Evolutionary conservation across 2,329 filamentous ascomycete species (phyloP).

Genomic region (Bertia moriformis): DNA sequence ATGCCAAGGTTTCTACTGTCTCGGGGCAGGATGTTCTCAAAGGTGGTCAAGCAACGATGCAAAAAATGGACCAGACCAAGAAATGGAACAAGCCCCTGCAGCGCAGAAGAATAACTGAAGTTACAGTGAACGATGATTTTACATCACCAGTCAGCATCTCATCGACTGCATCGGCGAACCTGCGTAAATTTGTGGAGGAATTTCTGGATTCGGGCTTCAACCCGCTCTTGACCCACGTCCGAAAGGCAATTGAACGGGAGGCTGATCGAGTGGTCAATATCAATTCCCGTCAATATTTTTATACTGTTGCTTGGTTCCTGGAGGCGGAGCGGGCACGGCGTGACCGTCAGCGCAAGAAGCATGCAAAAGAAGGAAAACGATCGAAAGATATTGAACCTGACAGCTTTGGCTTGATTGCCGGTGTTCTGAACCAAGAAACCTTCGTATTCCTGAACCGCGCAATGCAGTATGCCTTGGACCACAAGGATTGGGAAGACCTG

Average conservation of each 20-base stretch:
- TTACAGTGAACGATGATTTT: slow-evolving; percentile 54
- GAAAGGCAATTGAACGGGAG: slow-evolving; percentile 82
- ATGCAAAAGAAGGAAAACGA: slow-evolving; percentile 15
- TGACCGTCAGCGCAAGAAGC: slow-evolving; percentile 31
- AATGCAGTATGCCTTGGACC: slow-evolving; percentile 65
- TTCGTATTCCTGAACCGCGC: slow-evolving; percentile 76
- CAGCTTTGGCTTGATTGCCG: slow-evolving; percentile 74
- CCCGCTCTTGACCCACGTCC: slow-evolving; percentile 69
- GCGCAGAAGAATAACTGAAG: slow-evolving; percentile 42
- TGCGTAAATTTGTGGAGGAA: slow-evolving; percentile 75
- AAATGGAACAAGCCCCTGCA: slow-evolving; percentile 68
- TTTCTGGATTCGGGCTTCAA: slow-evolving; percentile 95
- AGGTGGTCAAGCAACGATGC: slow-evolving; percentile 56
- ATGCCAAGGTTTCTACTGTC: slow-evolving; percentile 70
- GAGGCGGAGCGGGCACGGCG: slow-evolving; percentile 68
- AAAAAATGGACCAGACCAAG: slow-evolving; percentile 83
- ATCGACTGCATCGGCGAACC: slow-evolving; percentile 55
- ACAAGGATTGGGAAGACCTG: slow-evolving; percentile 76
- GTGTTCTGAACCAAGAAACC: slow-evolving; percentile 84
- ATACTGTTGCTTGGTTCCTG: slow-evolving; percentile 83
- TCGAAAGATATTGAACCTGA: slow-evolving; percentile 38
- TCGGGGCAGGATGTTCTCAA: slow-evolving; percentile 77
- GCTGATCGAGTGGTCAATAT: slow-evolving; percentile 65
- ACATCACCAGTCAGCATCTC: slow-evolving; percentile 60
- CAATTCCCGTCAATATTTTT: slow-evolving; percentile 79